Base-by-base conservation (phyloP, 306 rosid genomes). In the Casuarina cunninghamiana region DNA sequence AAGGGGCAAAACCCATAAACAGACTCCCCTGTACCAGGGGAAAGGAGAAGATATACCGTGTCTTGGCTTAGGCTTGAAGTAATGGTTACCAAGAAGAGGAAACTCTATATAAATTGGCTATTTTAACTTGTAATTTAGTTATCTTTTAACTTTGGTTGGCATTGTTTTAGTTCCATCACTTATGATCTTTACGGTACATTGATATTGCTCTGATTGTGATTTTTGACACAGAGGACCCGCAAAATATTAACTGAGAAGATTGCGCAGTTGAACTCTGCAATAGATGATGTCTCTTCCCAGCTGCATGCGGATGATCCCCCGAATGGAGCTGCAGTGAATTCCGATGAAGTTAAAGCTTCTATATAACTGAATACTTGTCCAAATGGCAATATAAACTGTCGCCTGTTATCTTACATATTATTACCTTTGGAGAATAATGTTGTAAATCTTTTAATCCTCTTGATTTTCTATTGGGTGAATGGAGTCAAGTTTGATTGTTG, bases 231-330 rank as follows among this genome's bases (percentile, higher is more conserved):
- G 89, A 90, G 53, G 76, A 86, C 91, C 17, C 94, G 91, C 68
- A 83, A 79, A 78, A 78, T 74, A 77, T 79, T 90, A 19, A 69
- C 78, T 6, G 89, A 87, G 78, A 90, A 90, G 84, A 87, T 90
- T 67, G 86, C 86, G 15, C 86, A 82, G 75, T 81, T 90, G 71
- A 90, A 86, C 66, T 82, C 89, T 2, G 89, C 91, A 79, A 86
- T 90, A 74, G 90, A 90, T 39, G 85, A 73, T 66, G 86, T 86
- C 75, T 90, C 90, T 57, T 63, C 85, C 13, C 77, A 84, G 61
- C 71, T 84, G 72, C 80, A 49, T 35, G 39, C 84, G 16, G 85
- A 83, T 51, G 80, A 86, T 63, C 61, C 55, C 46, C 57, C 78
- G 5, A 54, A 75, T 74, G 90, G 82, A 65, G 43, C 76, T 42